These are phyloP conservation scores for Mycena pura DNA, from an alignment of 768 basidiomycete species.

Conservation along the genomic window DNA sequence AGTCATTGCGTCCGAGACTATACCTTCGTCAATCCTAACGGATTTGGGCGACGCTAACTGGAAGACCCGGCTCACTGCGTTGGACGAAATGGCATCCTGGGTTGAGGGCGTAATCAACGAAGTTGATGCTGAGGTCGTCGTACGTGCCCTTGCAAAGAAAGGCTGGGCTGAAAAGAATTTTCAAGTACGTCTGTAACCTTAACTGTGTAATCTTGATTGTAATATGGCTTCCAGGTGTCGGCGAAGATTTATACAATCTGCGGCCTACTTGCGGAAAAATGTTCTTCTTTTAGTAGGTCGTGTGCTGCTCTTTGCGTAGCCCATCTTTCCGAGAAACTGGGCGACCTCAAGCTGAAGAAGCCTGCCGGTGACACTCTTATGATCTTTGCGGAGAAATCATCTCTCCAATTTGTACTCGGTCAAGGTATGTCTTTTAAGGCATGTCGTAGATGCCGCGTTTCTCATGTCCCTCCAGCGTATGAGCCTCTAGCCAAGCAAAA, in stretches of 20 bases:
- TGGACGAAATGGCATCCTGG: constrained; percentile 89
- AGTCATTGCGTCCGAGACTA: constrained; percentile 68
- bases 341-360: constrained; percentile 96
- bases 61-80: constrained; percentile 88
- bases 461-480: constrained; percentile 64
- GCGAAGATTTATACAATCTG: constrained; percentile 87
- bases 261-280: constrained; percentile 71
- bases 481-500: constrained; percentile 95
- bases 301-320: constrained; percentile 82
- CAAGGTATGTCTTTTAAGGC: no score
- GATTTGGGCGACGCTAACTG: constrained; percentile 89
- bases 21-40: constrained; percentile 73
- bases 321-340: constrained; percentile 91
- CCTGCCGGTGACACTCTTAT: constrained; percentile 89
- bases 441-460: not conserved
- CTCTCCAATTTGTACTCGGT: constrained; percentile 90
- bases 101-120: constrained; percentile 68
- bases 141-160: constrained; percentile 88
- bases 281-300: constrained; percentile 84
- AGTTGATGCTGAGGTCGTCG: constrained; percentile 87
- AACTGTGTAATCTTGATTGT: not conserved
- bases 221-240: constrained; percentile 68
- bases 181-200: constrained; percentile 61
- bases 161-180: constrained; percentile 99
- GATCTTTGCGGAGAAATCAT: constrained; percentile 89